These are phyloP conservation scores for Apiospora saccharicola DNA, from an alignment of 2,329 filamentous ascomycete genomes.

Conservation along the genomic window DNA sequence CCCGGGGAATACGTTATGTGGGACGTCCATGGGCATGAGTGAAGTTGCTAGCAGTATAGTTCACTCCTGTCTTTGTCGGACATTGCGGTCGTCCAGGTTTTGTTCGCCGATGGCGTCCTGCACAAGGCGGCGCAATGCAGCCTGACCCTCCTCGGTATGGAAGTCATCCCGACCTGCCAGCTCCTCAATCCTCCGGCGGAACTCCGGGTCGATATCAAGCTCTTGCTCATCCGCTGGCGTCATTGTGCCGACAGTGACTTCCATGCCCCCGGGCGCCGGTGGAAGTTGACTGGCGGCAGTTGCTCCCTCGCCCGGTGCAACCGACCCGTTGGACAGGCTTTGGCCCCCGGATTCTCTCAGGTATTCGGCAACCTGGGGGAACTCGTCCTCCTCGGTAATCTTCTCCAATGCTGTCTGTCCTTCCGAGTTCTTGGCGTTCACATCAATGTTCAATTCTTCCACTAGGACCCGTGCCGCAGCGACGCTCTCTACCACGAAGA, in stretches of 20 bases:
- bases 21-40: constrained; percentile 61
- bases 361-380: constrained; percentile 77
- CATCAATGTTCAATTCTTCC: constrained; percentile 80
- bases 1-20: constrained; percentile 66
- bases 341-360: constrained; percentile 53
- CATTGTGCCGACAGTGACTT: constrained; percentile 80
- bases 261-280: constrained; percentile 76
- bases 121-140: constrained; percentile 78
- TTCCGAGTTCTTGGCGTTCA: constrained; percentile 71
- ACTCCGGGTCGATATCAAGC: constrained; percentile 78
- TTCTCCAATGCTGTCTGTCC: constrained; percentile 83
- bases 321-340: constrained; percentile 38
- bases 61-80: constrained; percentile 68
- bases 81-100: constrained; percentile 67
- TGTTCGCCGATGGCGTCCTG: constrained; percentile 79
- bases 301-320: constrained; percentile 32
- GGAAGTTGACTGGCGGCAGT: constrained; percentile 54
- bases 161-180: constrained; percentile 86
- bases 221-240: constrained; percentile 65
- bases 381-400: constrained; percentile 80
- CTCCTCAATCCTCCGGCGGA: constrained; percentile 87
- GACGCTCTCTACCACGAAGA: constrained; percentile 88
- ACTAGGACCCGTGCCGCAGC: constrained; percentile 81
- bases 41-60: constrained; percentile 30
- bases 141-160: constrained; percentile 80